These are phyloP conservation scores for Liquidambar formosana DNA, from an alignment of 164 flowering plant genomes.

Conservation along the genomic window DNA sequence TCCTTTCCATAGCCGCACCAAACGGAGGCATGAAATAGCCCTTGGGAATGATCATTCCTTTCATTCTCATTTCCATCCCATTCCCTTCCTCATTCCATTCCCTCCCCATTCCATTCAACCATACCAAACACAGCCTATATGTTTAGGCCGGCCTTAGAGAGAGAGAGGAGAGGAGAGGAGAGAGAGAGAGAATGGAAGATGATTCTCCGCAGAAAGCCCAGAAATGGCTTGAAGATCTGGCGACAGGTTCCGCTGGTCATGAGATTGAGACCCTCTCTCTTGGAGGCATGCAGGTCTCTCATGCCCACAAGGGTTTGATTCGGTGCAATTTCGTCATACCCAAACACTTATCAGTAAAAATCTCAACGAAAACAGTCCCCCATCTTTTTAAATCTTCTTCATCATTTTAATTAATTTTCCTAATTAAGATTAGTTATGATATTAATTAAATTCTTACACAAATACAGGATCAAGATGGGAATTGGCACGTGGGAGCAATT, in stretches of 20 bases:
- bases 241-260: constrained; percentile 8
- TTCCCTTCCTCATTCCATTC: too few relatives aligned
- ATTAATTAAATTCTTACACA: too few relatives aligned
- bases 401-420: neutral
- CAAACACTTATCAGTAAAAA: constrained; percentile 27
- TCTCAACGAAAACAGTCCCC: too few relatives aligned
- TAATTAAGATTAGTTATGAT: neutral
- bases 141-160: too few relatives aligned
- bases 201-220: neutral
- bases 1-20: too few relatives aligned
- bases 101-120: too few relatives aligned
- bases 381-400: neutral
- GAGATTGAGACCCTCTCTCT: constrained; percentile 19
- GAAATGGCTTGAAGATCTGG: constrained; percentile 26
- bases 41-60: too few relatives aligned
- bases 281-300: constrained; percentile 20
- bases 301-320: constrained; percentile 25
- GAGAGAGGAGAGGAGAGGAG: constrained; percentile 5
- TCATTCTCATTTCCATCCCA: too few relatives aligned
- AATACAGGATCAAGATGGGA: constrained; percentile 35
- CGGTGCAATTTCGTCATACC: constrained; percentile 34
- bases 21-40: too few relatives aligned
- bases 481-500: constrained; percentile 50
- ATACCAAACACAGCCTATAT: too few relatives aligned
- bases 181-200: constrained; percentile 6